Percentiles rank a stretch among this genome's conserved stretches.
phyloP scores from a whole-genome alignment of 2,329 filamentous ascomycete genomes.

The Dactylonectria estremocensis region DNA sequence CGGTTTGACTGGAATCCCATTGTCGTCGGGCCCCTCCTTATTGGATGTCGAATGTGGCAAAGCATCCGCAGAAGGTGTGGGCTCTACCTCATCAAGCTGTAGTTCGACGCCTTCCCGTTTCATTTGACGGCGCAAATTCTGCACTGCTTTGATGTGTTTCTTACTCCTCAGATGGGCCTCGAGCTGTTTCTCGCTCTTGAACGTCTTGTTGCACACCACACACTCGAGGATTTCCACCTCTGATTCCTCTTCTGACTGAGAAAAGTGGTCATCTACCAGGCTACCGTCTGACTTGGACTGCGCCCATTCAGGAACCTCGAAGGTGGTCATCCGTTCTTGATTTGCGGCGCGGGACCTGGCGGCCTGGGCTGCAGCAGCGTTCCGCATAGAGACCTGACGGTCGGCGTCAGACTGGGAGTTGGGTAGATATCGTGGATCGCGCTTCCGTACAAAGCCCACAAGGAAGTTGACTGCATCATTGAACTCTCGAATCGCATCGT shows the following conservation, averaged over 20 bases:
- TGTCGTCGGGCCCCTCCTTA: not conserved
- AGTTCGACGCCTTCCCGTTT: slow-evolving; percentile 80
- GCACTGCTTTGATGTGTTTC: slow-evolving; percentile 91
- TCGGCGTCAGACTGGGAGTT: slow-evolving; percentile 86
- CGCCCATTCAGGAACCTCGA: slow-evolving; percentile 82
- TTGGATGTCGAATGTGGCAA: slow-evolving; percentile 1
- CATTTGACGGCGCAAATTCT: slow-evolving; percentile 87
- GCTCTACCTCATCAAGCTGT: slow-evolving; percentile 56
- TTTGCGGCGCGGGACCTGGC: slow-evolving; percentile 87
- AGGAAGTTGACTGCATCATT: slow-evolving; percentile 92
- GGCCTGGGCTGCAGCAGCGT: slow-evolving; percentile 87
- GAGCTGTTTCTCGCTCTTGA: slow-evolving; percentile 93
- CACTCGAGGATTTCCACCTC: slow-evolving; percentile 79
- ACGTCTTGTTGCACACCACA: slow-evolving; percentile 82
- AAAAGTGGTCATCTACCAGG: slow-evolving; percentile 73
- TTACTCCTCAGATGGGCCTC: slow-evolving; percentile 96
- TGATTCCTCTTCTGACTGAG: slow-evolving; percentile 67
- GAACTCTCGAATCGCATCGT: slow-evolving; percentile 88
- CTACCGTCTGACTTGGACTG: slow-evolving; percentile 68
- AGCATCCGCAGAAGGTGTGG: slow-evolving; percentile 7
- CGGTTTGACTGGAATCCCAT: not conserved
- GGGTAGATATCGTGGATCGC: slow-evolving; percentile 87
- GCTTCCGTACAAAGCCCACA: slow-evolving; percentile 89
- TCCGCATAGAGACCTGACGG: slow-evolving; percentile 82
- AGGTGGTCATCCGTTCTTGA: slow-evolving; percentile 78